Evolutionary conservation across 2,329 filamentous ascomycete genomes (phyloP), one percentile per base, ranked within the genome.

Genomic region (Colletotrichum chlorophyti): DNA sequence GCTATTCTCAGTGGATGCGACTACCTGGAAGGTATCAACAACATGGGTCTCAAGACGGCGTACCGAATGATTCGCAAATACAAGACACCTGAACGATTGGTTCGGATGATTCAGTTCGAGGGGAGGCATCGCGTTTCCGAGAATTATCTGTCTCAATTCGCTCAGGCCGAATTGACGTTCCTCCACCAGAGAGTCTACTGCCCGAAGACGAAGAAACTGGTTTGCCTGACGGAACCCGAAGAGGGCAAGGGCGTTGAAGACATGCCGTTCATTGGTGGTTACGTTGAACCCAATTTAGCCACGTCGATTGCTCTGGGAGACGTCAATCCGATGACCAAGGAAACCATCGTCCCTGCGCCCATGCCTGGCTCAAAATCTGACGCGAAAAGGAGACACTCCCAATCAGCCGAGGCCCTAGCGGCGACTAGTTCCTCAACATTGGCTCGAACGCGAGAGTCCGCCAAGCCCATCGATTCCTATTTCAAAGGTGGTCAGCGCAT

Each of bases 1-100:
- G 92, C 93, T 35, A 99, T 99, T 65, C 77, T 99, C 59, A 97
- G 93, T 70, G 95, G 95, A 7, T 99, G 95, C 70, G 95, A 99
- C 71, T 99, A 99, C 72, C 83, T 98, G n/a, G 80, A 88, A 3
- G 90, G 90, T 58, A 91, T 99, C 61, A 88, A 86, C 54, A 90
- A 90, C 47, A 86, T 99, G 74, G 95, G 95, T 0, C 74, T 99
- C 53, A 98, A 97, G 79, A 98, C 93, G 6, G 94, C 95, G 1
- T 91, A 99, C 73, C 88, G 93, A 40, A 85, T 95, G 78, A 83
- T 99, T 58, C 87, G 94, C 59, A 97, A 96, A 72, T 86, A 97
- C 76, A 97, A 94, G 72, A 91, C 86, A 1, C 84, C 95, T 6
- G 94, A 98, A 49, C 89, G 88, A 58, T 83, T 96, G 15, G 77